phyloP scores from a whole-genome alignment of 139 green algal genomes.

The Picochlorum sp. region DNA sequence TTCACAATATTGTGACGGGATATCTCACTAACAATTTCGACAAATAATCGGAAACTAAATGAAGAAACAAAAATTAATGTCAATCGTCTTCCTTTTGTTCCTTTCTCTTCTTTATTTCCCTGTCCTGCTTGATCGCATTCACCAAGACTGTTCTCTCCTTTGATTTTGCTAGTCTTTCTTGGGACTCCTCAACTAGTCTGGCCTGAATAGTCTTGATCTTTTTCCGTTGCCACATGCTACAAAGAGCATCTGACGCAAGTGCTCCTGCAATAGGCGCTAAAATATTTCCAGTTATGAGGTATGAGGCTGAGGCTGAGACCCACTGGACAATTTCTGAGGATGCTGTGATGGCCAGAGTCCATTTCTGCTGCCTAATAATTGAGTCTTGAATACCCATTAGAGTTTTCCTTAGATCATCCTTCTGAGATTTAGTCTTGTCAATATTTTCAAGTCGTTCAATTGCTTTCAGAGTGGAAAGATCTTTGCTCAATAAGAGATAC shows the following conservation, averaged over 20 bases:
- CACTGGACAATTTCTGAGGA: neutral
- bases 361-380: neutral
- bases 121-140: neutral
- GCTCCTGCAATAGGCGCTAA: neutral
- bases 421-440: neutral
- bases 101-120: neutral
- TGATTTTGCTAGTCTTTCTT: neutral
- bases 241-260: conserved; percentile 1
- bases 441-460: neutral
- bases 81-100: neutral
- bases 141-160: neutral
- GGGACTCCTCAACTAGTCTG: neutral
- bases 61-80: neutral
- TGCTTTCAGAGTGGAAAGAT: neutral
- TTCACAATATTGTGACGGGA: no score
- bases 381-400: neutral
- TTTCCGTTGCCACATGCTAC: neutral
- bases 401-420: neutral
- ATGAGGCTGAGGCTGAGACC: neutral
- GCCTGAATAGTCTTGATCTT: neutral
- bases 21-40: neutral
- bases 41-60: neutral
- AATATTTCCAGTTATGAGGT: conserved; percentile 5
- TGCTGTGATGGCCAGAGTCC: neutral
- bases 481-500: neutral